Percentiles rank a stretch among this genome's conserved stretches.
These are phyloP conservation scores for Xylaria sp. DNA, from an alignment of 2,329 filamentous ascomycete species.

Conservation along the genomic window DNA sequence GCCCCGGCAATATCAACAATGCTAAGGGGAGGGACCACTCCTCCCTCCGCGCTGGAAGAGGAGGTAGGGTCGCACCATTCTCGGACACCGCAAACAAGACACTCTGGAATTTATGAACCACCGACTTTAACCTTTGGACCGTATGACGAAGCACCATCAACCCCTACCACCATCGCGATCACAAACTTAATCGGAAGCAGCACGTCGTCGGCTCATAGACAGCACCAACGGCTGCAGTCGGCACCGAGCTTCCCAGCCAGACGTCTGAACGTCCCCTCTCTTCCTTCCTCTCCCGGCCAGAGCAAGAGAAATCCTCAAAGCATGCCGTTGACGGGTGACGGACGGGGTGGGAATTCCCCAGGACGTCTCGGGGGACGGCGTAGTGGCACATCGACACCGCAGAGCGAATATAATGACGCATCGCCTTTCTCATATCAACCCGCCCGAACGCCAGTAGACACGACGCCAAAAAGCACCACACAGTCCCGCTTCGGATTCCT, in stretches of 20 bases:
- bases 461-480: constrained; percentile 52
- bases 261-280: constrained; percentile 33
- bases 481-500: constrained; percentile 60
- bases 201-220: constrained; percentile 34
- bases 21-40: constrained; percentile 39
- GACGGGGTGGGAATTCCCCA: constrained; percentile 48
- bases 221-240: constrained; percentile 48
- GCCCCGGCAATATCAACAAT: constrained; percentile 41
- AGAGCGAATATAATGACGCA: constrained; percentile 39
- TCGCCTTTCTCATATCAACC: constrained; percentile 49
- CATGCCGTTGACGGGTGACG: constrained; percentile 59
- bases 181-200: constrained; percentile 27
- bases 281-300: constrained; percentile 37
- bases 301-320: constrained; percentile 45
- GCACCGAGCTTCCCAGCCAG: constrained; percentile 38
- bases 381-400: constrained; percentile 46
- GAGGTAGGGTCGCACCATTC: constrained; percentile 20
- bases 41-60: constrained; percentile 22
- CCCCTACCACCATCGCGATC: constrained; percentile 31
- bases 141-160: constrained; percentile 38
- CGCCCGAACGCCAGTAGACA: constrained; percentile 43
- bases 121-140: constrained; percentile 38
- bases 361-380: constrained; percentile 50
- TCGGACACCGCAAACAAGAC: constrained; percentile 6
- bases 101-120: constrained; percentile 13